A percentile compares a stretch with the other conserved stretches of the same genome.
phyloP scores from a whole-genome alignment of 305 asterid genomes.

The Ajuga reptans region DNA sequence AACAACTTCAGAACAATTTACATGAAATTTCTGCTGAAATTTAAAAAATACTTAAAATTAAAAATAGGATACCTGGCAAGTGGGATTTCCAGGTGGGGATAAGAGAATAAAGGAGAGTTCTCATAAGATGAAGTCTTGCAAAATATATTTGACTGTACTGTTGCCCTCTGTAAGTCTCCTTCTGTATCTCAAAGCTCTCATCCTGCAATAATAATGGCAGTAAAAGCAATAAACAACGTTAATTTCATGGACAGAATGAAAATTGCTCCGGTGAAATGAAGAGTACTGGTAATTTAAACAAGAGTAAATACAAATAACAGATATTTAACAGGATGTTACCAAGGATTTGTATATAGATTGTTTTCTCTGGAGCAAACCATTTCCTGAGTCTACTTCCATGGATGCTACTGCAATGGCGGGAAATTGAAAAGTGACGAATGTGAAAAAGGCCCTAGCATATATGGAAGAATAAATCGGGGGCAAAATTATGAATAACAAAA shows the following conservation, averaged over 20 bases:
- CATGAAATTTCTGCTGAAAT: slow-evolving; percentile 7
- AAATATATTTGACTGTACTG: slow-evolving; percentile 92
- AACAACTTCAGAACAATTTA: slow-evolving; percentile 3
- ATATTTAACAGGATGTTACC: slow-evolving; percentile 29
- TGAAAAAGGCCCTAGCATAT: slow-evolving; percentile 17
- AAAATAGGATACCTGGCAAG: slow-evolving; percentile 45
- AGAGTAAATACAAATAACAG: background rate
- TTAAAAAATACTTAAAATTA: background rate
- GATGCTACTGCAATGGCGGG: slow-evolving; percentile 64
- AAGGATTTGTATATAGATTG: slow-evolving; percentile 53
- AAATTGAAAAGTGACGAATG: slow-evolving; percentile 26
- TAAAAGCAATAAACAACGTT: background rate
- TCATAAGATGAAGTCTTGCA: slow-evolving; percentile 80
- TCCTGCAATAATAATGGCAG: slow-evolving; percentile 41
- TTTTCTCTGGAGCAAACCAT: slow-evolving; percentile 45
- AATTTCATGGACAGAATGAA: background rate
- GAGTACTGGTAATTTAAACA: background rate
- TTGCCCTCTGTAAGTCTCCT: slow-evolving; percentile 82
- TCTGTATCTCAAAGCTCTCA: slow-evolving; percentile 57
- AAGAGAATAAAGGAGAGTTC: slow-evolving; percentile 81
- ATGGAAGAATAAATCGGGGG: slow-evolving; percentile 17
- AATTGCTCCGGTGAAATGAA: slow-evolving; percentile 2
- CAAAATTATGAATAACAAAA: background rate
- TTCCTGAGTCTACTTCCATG: slow-evolving; percentile 51
- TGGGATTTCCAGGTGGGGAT: slow-evolving; percentile 81